Conservation (phyloP, 2,329 filamentous ascomycete species). For the Xylaria sp. region DNA sequence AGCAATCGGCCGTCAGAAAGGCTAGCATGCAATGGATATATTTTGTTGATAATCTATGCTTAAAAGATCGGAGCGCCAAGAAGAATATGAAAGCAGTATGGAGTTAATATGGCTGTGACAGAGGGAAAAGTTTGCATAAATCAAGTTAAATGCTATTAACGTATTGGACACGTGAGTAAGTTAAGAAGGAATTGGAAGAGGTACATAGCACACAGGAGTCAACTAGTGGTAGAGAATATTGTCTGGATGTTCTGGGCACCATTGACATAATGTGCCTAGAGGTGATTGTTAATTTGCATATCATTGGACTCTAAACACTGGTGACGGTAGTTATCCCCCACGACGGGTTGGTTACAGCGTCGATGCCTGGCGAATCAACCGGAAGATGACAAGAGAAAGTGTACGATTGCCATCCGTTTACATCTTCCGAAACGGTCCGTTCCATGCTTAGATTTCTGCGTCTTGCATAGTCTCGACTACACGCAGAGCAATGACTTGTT, state of each 20-base stretch:
- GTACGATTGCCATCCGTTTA: too few species aligned
- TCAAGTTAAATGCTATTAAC: background rate
- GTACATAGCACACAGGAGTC: too few species aligned
- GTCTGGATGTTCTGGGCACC: background rate
- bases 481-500: background rate
- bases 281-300: background rate
- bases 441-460: background rate
- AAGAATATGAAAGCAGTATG: background rate
- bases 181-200: background rate
- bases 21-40: background rate
- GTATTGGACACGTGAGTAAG: background rate
- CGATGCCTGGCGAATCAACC: background rate
- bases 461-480: background rate
- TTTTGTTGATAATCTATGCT: too few species aligned
- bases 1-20: background rate
- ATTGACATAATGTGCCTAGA: background rate
- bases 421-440: too few species aligned
- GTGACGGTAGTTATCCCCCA: background rate
- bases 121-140: background rate
- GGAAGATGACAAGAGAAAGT: background rate
- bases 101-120: background rate
- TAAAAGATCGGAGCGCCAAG: background rate
- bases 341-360: background rate
- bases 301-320: too few species aligned
- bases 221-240: background rate